Evolutionary conservation across 495 filamentous ascomycete species (phyloP).

Genomic region (Aspergillus olivimuriae): DNA sequence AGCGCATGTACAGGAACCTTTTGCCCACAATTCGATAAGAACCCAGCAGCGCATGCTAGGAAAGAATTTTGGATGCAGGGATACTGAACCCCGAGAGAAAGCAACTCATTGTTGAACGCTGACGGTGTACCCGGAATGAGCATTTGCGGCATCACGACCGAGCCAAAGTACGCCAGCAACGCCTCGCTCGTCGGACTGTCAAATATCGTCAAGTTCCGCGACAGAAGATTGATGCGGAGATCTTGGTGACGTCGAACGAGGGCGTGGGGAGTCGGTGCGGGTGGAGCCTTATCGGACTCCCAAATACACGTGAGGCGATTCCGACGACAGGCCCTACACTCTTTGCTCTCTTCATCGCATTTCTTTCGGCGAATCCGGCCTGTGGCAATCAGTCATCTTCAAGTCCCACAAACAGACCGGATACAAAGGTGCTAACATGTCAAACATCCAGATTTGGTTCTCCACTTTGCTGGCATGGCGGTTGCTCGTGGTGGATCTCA

Average conservation of each 20-base stretch:
- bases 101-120: neutral
- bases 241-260: neutral
- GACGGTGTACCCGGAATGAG: constrained; percentile 1
- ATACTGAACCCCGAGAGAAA: neutral
- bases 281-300: neutral
- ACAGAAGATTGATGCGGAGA: neutral
- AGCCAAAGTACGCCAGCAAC: neutral
- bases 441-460: constrained; percentile 4
- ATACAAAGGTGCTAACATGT: neutral
- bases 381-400: neutral
- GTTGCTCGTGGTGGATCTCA: neutral
- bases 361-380: constrained; percentile 2
- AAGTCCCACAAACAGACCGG: neutral
- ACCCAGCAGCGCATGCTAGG: constrained; percentile 1
- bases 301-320: constrained; percentile 5
- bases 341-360: constrained; percentile 1
- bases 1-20: neutral
- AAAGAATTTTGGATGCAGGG: neutral
- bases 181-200: neutral
- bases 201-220: neutral
- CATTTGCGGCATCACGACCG: neutral
- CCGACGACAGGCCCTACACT: constrained; percentile 3
- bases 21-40: neutral
- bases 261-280: neutral
- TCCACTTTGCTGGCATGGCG: constrained; percentile 4